A percentile compares a stretch with the other conserved stretches of the same genome.
Conservation (phyloP, 345 rosid genomes). For the Arabidopsis suecica region DNA sequence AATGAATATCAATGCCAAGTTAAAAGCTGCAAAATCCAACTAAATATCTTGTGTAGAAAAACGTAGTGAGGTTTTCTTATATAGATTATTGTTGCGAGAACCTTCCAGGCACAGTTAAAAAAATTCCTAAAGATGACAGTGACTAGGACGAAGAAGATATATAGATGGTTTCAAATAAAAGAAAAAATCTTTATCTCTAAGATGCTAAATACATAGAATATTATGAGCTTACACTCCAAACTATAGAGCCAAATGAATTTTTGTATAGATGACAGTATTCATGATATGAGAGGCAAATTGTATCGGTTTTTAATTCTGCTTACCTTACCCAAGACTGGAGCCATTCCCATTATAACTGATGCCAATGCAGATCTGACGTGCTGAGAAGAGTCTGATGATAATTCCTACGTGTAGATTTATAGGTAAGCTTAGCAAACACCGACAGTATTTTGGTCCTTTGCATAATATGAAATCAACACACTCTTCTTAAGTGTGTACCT, state of each 20-base stretch:
- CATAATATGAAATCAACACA: background rate
- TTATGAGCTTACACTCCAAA: slow-evolving; percentile 1
- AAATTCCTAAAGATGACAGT: slow-evolving; percentile 1
- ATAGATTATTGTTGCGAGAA: background rate
- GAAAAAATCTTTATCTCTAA: background rate
- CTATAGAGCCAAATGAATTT: background rate
- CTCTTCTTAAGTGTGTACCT: slow-evolving; percentile 54
- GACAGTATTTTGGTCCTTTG: background rate
- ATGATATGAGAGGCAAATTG: background rate
- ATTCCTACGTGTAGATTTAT: slow-evolving; percentile 53
- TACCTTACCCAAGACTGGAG: slow-evolving; percentile 73
- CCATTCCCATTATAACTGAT: slow-evolving; percentile 92
- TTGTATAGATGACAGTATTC: slow-evolving; percentile 7
- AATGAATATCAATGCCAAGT: slow-evolving; percentile 28
- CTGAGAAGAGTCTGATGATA: slow-evolving; percentile 81
- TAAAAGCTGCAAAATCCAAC: background rate
- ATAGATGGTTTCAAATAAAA: slow-evolving; percentile 14
- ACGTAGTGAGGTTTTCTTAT: background rate
- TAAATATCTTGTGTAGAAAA: background rate
- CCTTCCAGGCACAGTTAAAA: background rate
- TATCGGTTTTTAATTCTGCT: slow-evolving; percentile 15
- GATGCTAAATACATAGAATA: slow-evolving; percentile 11
- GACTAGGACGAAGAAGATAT: slow-evolving; percentile 1
- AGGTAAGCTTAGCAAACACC: background rate
- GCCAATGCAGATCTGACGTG: slow-evolving; percentile 88